These are phyloP conservation scores for Teratosphaeria destructans DNA, from an alignment of 2,329 filamentous ascomycete genomes.

Conservation along the genomic window DNA sequence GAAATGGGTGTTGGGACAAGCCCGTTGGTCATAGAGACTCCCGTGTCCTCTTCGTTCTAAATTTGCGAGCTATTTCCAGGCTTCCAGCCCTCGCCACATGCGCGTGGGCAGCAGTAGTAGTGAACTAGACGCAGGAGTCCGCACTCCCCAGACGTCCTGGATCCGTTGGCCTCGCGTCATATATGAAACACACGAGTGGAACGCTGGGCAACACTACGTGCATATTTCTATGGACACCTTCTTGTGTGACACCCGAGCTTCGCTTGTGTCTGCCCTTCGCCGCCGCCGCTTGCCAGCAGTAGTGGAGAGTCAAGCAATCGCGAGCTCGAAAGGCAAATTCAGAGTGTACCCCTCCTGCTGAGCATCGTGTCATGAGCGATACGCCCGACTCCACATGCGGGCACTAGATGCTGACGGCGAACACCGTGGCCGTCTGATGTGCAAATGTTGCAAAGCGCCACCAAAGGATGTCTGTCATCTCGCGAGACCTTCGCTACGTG, in stretches of 20 bases:
- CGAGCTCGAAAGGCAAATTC: background rate
- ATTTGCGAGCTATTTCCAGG: background rate
- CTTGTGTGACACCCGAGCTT: background rate
- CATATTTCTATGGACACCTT: background rate
- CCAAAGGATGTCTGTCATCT: background rate
- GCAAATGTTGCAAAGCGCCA: background rate
- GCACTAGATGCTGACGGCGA: background rate
- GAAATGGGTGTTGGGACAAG: background rate
- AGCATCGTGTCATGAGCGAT: background rate
- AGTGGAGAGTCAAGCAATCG: background rate
- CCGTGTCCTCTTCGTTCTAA: background rate
- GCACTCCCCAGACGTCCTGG: background rate
- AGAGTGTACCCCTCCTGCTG: background rate
- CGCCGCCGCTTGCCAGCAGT: background rate
- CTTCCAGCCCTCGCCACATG: background rate
- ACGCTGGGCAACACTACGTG: background rate
- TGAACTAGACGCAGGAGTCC: background rate
- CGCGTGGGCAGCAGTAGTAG: background rate
- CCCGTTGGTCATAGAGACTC: background rate
- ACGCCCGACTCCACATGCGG: background rate
- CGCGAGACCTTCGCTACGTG: background rate
- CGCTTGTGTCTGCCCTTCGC: background rate
- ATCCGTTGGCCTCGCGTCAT: background rate
- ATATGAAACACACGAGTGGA: background rate
- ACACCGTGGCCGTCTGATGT: background rate